Base-by-base conservation (phyloP, 306 rosid species). In the Inga leiocalycina region DNA sequence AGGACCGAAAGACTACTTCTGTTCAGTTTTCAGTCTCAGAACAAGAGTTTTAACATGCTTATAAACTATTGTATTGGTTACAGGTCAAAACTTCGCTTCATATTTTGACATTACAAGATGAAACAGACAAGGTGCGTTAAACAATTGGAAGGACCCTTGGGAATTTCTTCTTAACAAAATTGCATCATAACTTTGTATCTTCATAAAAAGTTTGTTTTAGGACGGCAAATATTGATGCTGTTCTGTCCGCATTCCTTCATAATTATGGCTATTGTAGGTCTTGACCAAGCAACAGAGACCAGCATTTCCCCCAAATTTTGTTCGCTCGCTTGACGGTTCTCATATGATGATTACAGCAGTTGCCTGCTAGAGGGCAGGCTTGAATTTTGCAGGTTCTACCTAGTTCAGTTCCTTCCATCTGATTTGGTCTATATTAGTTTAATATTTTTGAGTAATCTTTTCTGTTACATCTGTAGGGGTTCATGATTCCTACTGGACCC, bases 291-390 rank as follows among this genome's bases (percentile, higher is more conserved):
- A 94, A 87, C 99, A 95, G 83, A 90, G 89, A 81, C 91, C 98
- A 22, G 97, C 99, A 15, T 95, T 95, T 81, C 99, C 99, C 6
- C 99, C 99, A 61, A 95, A 95, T 83, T 93, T 95, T 88, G 94
- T 95, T 83, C 99, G 93, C 87, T 95, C 99, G 54, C 99, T 95
- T 0, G 99, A 95, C 83, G 93, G 98, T 75, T 91, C 99, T 85
- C 99, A 95, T 87, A 95, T 95, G 99, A 95, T 95, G 99, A 95
- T 93, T 98, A 95, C 99, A n/a, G 98, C 99, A n/a, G 84, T 89
- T 83, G 93, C 96, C 86, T 92, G 99, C 90, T 87, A 88, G 85
- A 87, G 73, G 70, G 94, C 90, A 52, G 96, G 97, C 83, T 79
- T 95, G 75, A 89, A 80, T 85, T 95, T 95, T 86, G 99, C 99